Evolutionary conservation across 2,329 filamentous ascomycete genomes (phyloP), one percentile per base, ranked within the genome.

Genomic region (Phyllosticta capitalensis): DNA sequence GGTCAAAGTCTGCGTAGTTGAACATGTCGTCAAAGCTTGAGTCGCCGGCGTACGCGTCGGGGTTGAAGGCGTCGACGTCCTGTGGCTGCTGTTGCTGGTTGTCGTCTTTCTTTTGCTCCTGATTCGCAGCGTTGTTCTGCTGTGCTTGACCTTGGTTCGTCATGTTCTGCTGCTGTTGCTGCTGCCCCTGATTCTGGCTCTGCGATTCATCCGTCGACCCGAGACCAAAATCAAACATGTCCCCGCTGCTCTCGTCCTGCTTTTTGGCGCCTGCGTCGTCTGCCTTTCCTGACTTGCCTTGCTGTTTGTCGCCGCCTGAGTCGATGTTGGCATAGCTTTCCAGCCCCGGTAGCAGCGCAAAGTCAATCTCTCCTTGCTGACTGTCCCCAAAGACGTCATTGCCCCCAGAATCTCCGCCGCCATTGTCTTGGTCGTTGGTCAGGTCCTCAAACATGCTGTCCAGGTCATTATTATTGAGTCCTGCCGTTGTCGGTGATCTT

Each of bases 331-430:
- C 71, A 64, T 73, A 75, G 64, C 73, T 69, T 61, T 77, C 68
- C 56, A 78, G 65, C 59, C 76, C 70, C 45, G 76, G 68, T 6
- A 74, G 65, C 7, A 77, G 67, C 1, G 73, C 69, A 9, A 67
- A 68, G 26, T 75, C 69, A 55, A 64, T 64, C 66, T 60, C 58
- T 22, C 22, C 52, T 60, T 68, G 54, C 28, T 58, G 52, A 53
- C 62, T 54, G 17, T 60, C 61, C 58, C 62, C 62, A 30, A 55
- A 49, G 51, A 62, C 54, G 50, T 65, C 61, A 38, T 58, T 58
- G 54, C n/a, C 56, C 10, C 17, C 26, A 9, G 24, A 54, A 24
- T 24, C 57, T 5, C 26, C 48, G 49, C 38, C 30, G 17, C 38
- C 48, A 19, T 60, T 52, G 49, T 56, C 52, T 54, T 58, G 56